Percentiles rank a stretch among this genome's conserved stretches.
Conservation (phyloP, 257 asterid genomes). For the Scutellaria barbata region DNA sequence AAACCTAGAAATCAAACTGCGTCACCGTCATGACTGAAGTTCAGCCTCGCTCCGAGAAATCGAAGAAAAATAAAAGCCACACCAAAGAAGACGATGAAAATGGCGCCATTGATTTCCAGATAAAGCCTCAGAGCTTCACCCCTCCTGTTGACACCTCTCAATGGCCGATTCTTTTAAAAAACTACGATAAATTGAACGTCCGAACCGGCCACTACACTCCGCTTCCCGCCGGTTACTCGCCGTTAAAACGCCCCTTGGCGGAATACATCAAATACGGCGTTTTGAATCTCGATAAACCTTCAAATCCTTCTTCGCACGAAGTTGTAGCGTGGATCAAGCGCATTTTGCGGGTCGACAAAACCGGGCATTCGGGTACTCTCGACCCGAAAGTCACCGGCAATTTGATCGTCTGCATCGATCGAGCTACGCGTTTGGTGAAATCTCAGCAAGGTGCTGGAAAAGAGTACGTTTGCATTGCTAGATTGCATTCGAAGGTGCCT, state of each 20-base stretch:
- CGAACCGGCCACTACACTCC: conserved; percentile 94
- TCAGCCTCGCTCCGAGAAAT: conserved; percentile 60
- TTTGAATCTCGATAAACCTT: conserved; percentile 77
- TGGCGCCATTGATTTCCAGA: conserved; percentile 49
- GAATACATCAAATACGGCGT: conserved; percentile 84
- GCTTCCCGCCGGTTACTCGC: conserved; percentile 80
- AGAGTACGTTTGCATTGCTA: conserved; percentile 78
- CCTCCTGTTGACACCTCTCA: conserved; percentile 73
- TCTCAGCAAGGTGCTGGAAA: conserved; percentile 93
- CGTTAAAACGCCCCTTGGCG: conserved; percentile 70
- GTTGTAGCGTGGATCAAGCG: conserved; percentile 91
- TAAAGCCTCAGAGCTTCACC: conserved; percentile 73
- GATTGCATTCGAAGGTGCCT: conserved; percentile 72
- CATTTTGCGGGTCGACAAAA: conserved; percentile 74
- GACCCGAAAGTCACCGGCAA: conserved; percentile 91
- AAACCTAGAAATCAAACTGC: background rate
- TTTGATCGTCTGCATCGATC: conserved; percentile 76
- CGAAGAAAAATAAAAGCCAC: conserved; percentile 64
- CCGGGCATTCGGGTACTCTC: conserved; percentile 83
- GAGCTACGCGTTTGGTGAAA: conserved; percentile 84
- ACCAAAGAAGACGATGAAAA: conserved; percentile 32
- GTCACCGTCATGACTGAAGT: conserved; percentile 59
- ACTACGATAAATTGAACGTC: conserved; percentile 73
- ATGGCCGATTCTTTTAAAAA: conserved; percentile 83
- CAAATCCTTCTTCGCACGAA: conserved; percentile 86